Evolutionary conservation across 768 basidiomycete species (phyloP).

Genomic region (Tulasnella calospora): DNA sequence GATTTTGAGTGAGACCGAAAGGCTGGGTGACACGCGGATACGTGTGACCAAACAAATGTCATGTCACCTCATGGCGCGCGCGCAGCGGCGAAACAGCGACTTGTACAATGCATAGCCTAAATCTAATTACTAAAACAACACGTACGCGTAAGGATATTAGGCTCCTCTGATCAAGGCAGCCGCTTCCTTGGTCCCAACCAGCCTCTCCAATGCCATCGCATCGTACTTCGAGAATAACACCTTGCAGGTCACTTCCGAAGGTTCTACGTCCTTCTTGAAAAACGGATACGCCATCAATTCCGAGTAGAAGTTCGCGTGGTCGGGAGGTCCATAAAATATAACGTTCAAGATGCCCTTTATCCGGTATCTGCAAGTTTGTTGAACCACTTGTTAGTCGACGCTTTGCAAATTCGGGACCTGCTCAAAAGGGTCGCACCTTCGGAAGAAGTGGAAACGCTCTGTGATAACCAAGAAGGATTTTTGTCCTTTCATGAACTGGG

Average conservation of each 20-base stretch:
- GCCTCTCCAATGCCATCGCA: slow-evolving; percentile 78
- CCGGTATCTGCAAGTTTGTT: slow-evolving; percentile 60
- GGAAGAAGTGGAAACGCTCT: slow-evolving; percentile 98
- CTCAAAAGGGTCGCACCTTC: slow-evolving; percentile 48
- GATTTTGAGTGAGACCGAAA: not conserved
- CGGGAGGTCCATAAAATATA: slow-evolving; percentile 88
- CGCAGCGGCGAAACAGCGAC: no score
- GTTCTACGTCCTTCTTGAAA: slow-evolving; percentile 81
- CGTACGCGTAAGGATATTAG: not conserved
- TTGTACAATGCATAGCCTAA: not conserved
- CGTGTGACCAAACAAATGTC: not conserved
- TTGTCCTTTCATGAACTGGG: slow-evolving; percentile 84
- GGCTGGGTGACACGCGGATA: not conserved
- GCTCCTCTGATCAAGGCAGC: slow-evolving; percentile 36
- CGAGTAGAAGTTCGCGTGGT: slow-evolving; percentile 86
- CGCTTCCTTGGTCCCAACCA: slow-evolving; percentile 53
- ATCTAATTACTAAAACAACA: not conserved
- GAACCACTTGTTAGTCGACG: not conserved
- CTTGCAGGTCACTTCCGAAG: slow-evolving; percentile 74
- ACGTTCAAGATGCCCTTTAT: slow-evolving; percentile 88
- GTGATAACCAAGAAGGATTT: slow-evolving; percentile 84
- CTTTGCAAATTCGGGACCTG: not conserved
- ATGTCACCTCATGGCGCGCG: not conserved
- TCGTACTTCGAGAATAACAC: slow-evolving; percentile 87
- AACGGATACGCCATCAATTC: slow-evolving; percentile 89